A percentile compares a stretch with the other conserved stretches of the same genome.
phyloP scores from a whole-genome alignment of 345 rosid species.

The Cochlearia excelsa region DNA sequence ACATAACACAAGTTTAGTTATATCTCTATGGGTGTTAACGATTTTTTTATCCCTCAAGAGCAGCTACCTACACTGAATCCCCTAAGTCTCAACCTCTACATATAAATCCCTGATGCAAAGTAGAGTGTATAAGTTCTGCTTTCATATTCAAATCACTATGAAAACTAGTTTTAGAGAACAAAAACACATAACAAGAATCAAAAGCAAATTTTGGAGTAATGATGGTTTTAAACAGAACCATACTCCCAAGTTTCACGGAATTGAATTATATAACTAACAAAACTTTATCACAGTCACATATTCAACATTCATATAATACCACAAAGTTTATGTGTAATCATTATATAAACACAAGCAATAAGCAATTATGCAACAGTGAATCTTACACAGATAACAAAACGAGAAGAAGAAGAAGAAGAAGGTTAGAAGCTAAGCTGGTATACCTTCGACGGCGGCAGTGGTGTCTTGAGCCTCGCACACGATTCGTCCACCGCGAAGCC shows the following conservation, averaged over 20 bases:
- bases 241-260: too few species aligned
- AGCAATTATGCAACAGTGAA: neutral
- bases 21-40: neutral
- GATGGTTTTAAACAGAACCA: too few species aligned
- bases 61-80: too few species aligned
- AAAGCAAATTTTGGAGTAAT: neutral
- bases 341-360: too few species aligned
- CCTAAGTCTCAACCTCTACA: too few species aligned
- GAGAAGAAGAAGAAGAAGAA: neutral
- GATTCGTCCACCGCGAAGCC: conserved; percentile 24
- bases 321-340: too few species aligned
- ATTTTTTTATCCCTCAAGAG: too few species aligned
- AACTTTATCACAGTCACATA: too few species aligned
- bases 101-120: too few species aligned
- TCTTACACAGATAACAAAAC: neutral
- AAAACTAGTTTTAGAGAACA: neutral
- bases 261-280: too few species aligned
- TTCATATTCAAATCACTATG: conserved; percentile 3
- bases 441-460: conserved; percentile 35
- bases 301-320: too few species aligned
- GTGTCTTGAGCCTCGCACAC: conserved; percentile 34
- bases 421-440: neutral
- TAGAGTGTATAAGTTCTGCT: neutral
- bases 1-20: conserved; percentile 6
- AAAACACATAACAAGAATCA: conserved; percentile 1